These are phyloP conservation scores for Yamadazyma dushanensis DNA, from an alignment of 1,139 yeast species.

Conservation along the genomic window DNA sequence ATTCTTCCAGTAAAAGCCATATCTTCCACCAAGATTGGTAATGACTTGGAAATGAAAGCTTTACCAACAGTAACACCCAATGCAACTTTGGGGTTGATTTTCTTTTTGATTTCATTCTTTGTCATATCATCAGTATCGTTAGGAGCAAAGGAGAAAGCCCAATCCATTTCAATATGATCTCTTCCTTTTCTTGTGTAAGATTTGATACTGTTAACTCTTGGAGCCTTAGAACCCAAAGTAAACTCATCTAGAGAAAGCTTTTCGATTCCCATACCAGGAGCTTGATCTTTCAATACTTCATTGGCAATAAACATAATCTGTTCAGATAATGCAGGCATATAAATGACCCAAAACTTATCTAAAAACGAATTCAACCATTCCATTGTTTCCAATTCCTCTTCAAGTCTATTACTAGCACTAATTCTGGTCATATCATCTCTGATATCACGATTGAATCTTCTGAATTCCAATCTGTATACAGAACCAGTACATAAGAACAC, in stretches of 20 bases:
- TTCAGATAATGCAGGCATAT: constrained; percentile 83
- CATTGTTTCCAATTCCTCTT: constrained; percentile 67
- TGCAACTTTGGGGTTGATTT: constrained; percentile 76
- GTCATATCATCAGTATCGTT: constrained; percentile 84
- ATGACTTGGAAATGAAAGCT: constrained; percentile 70
- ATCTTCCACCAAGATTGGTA: constrained; percentile 75
- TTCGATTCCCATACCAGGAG: constrained; percentile 82
- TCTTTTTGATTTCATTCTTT: constrained; percentile 64
- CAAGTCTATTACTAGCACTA: constrained; percentile 58
- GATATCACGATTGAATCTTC: constrained; percentile 69
- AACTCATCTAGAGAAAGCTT: constrained; percentile 71
- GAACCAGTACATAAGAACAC: constrained; percentile 63
- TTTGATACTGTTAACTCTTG: constrained; percentile 67
- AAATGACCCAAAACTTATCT: constrained; percentile 81
- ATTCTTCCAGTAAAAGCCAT: constrained; percentile 73
- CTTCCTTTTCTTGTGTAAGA: constrained; percentile 69
- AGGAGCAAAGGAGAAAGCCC: constrained; percentile 80
- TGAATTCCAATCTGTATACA: constrained; percentile 66
- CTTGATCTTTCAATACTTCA: constrained; percentile 63
- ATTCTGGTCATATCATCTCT: constrained; percentile 73
- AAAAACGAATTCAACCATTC: constrained; percentile 77
- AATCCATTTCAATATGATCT: constrained; percentile 74
- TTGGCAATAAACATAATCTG: constrained; percentile 69
- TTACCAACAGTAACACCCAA: constrained; percentile 78
- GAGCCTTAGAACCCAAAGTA: constrained; percentile 78